A percentile compares a stretch with the other conserved stretches of the same genome.
Conservation (phyloP, 306 rosid species). For the Cicer arietinum region DNA sequence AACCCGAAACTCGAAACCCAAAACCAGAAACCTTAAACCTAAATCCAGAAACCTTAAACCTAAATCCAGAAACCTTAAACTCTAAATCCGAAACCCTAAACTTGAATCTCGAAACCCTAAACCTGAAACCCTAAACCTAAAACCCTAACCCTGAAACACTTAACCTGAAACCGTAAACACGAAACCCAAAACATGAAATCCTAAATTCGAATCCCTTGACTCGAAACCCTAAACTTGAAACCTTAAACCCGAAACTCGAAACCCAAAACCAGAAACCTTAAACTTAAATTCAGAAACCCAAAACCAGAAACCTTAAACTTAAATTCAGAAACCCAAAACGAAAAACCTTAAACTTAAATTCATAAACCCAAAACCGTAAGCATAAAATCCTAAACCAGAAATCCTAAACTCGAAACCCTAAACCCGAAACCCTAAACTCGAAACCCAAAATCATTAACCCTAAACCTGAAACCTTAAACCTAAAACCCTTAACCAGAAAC, state of each 20-base stretch:
- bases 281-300: not conserved
- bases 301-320: not conserved
- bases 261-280: not conserved
- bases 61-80: not conserved
- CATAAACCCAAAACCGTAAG: not conserved
- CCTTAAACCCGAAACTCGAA: not conserved
- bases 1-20: not conserved
- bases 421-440: constrained; percentile 7
- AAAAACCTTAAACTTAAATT: not conserved
- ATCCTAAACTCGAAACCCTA: constrained; percentile 9
- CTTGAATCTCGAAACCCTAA: not conserved
- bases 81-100: not conserved
- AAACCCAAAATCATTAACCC: constrained; percentile 33
- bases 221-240: not conserved
- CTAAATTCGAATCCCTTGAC: not conserved
- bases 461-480: constrained; percentile 30
- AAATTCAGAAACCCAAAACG: constrained; percentile 1
- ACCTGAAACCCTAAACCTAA: not conserved
- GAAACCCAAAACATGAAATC: not conserved
- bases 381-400: not conserved
- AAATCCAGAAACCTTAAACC: not conserved
- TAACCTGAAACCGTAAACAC: not conserved
- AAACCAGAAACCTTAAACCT: not conserved
- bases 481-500: constrained; percentile 38
- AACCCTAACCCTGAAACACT: not conserved